A percentile compares a stretch with the other conserved stretches of the same genome.
Conservation (phyloP, 495 filamentous ascomycete genomes). For the Durotheca rogersii region DNA sequence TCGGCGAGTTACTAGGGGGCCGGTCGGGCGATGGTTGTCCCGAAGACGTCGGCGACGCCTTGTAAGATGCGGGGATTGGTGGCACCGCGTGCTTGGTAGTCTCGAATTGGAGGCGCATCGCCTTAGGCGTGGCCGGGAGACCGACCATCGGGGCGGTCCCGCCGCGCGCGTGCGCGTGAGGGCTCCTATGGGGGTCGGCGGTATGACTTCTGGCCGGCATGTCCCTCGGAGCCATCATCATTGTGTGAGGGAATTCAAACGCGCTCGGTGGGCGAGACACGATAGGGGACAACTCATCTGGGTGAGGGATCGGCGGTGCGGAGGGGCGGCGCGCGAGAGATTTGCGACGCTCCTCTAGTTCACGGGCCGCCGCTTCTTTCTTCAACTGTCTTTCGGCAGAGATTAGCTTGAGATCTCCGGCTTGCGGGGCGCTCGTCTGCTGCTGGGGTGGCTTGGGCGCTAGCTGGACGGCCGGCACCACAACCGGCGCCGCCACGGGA, state of each 20-base stretch:
- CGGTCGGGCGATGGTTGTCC: slow-evolving; percentile 32
- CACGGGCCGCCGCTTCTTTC: slow-evolving; percentile 78
- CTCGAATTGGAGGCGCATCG: slow-evolving; percentile 77
- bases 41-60: slow-evolving; percentile 32
- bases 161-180: slow-evolving; percentile 51
- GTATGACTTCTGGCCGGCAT: slow-evolving; percentile 49
- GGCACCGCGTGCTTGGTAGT: slow-evolving; percentile 64
- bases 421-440: slow-evolving; percentile 24
- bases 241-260: slow-evolving; percentile 48
- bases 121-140: slow-evolving; percentile 78
- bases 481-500: slow-evolving; percentile 20
- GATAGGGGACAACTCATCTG: slow-evolving; percentile 59
- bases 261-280: slow-evolving; percentile 35
- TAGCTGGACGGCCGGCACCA: slow-evolving; percentile 30
- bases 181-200: slow-evolving; percentile 41
- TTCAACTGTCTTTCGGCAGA: slow-evolving; percentile 58
- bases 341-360: slow-evolving; percentile 81
- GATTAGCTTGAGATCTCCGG: slow-evolving; percentile 45
- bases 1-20: slow-evolving; percentile 30
- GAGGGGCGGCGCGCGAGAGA: slow-evolving; percentile 79
- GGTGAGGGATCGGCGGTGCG: slow-evolving; percentile 76
- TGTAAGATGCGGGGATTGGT: slow-evolving; percentile 59
- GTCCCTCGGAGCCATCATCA: slow-evolving; percentile 41
- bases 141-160: slow-evolving; percentile 59
- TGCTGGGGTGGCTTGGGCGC: slow-evolving; percentile 38